Evolutionary conservation across 768 basidiomycete genomes (phyloP).

Genomic region (Xanthoconium purpureum): DNA sequence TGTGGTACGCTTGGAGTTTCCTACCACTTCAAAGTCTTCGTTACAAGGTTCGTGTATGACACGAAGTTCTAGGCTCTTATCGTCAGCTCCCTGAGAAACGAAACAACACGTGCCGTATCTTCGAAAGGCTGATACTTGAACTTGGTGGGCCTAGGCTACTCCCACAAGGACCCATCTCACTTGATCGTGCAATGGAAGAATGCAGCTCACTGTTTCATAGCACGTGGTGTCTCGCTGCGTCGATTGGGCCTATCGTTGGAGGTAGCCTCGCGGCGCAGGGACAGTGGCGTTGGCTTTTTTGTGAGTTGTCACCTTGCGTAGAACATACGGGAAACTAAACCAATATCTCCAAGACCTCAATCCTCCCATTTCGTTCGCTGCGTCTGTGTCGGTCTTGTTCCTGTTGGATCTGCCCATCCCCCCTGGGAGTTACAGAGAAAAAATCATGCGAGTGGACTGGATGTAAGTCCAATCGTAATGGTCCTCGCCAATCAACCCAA

Average conservation of each 20-base stretch:
- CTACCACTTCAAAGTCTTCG: too few species aligned
- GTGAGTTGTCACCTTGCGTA: conserved; percentile 15
- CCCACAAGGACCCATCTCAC: too few species aligned
- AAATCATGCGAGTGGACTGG: conserved; percentile 42
- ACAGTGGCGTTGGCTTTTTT: conserved; percentile 43
- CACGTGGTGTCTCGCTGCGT: conserved; percentile 37
- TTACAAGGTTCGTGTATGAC: too few species aligned
- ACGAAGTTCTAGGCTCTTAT: too few species aligned
- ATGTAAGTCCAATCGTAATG: conserved; percentile 29
- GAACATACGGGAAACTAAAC: not conserved
- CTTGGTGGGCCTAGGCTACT: too few species aligned
- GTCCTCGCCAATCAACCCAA: too few species aligned
- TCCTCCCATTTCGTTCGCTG: conserved; percentile 36
- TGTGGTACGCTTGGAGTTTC: too few species aligned
- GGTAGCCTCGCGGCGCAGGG: conserved; percentile 32
- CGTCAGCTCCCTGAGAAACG: too few species aligned
- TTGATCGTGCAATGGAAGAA: not conserved
- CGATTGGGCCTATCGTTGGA: conserved; percentile 36
- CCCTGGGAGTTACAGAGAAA: conserved; percentile 31
- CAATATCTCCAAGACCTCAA: conserved; percentile 34
- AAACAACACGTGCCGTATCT: too few species aligned
- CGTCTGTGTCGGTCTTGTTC: conserved; percentile 25
- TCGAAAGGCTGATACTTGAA: too few species aligned
- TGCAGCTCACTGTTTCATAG: not conserved
- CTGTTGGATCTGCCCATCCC: conserved; percentile 37